These are phyloP conservation scores for Flaveria sonorensis DNA, from an alignment of 129 eudicot genomes.

Conservation along the genomic window DNA sequence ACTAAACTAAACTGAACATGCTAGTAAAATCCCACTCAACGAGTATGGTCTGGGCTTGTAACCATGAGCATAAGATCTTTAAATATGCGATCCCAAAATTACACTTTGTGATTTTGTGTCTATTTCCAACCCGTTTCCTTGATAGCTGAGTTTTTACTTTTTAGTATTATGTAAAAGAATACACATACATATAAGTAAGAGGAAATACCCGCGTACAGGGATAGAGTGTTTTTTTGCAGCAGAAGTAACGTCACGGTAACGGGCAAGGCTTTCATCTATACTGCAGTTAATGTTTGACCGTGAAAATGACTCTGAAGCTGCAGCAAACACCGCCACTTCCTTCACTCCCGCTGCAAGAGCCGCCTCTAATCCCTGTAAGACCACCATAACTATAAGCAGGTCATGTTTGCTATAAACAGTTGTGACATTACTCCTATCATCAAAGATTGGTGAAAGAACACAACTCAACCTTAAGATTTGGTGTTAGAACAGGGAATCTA, in stretches of 20 bases:
- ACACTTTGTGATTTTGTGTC: not conserved
- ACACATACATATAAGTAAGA: not conserved
- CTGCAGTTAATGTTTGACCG: slow-evolving; percentile 81
- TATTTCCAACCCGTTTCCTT: not conserved
- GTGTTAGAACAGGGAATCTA: slow-evolving; percentile 80
- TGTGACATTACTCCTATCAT: not conserved
- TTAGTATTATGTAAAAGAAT: not conserved
- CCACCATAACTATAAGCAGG: not conserved
- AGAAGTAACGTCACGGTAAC: slow-evolving; percentile 70
- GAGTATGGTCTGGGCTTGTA: too few species aligned
- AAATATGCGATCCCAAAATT: not conserved
- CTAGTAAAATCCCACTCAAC: too few species aligned
- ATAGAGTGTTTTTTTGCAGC: slow-evolving; percentile 62
- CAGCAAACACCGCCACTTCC: slow-evolving; percentile 95
- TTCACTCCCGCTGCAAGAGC: slow-evolving; percentile 89
- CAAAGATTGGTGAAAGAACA: not conserved
- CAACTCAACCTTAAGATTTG: slow-evolving; percentile 76
- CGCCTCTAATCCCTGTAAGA: slow-evolving; percentile 81
- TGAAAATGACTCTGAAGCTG: slow-evolving; percentile 96
- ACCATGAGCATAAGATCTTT: not conserved
- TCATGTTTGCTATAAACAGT: not conserved
- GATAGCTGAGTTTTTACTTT: not conserved
- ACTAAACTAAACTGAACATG: too few species aligned
- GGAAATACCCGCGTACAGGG: slow-evolving; percentile 86
- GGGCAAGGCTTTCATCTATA: slow-evolving; percentile 79